Evolutionary conservation across 768 basidiomycete genomes (phyloP), one percentile per base, ranked within the genome.

Genomic region (Calocybe indica): DNA sequence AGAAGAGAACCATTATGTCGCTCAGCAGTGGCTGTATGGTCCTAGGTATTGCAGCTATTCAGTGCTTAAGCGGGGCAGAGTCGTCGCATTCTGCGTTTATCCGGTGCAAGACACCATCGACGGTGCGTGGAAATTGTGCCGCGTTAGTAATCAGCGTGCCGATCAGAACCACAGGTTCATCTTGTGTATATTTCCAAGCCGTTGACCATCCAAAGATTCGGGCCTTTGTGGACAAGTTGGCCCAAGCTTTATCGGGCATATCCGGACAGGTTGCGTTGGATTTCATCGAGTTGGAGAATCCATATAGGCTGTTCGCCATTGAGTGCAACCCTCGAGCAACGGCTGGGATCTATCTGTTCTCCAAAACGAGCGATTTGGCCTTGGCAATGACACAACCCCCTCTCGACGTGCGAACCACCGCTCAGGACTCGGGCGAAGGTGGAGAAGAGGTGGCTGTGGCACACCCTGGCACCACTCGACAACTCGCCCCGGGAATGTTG

Each of bases 341-440:
- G 22, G 22, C 22, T 22, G 22, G 22, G 22, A 22, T 22, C 22
- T 4, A 22, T 4, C 52, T 57, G 9, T 59, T 47, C 44, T 57
- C 55, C 6, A 41, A 52, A 12, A 59, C 53, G 8, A 37, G 47
- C 7, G 40, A 32, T 12, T 45, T 57, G 1, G 55, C 52, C 4
- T 46, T 48, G 9, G 56, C 54, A 12, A 12, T 59, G 45, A 53
- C 56, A 38, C 52, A 31, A 29, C 40, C 30, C n/a, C 40, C 15
- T 46, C 46, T 43, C 15, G 34, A 15, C 32, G 54, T n/a, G 43
- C 52, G 3, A 51, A 58, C 41, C 51, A 55, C 13, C 55, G 7
- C 58, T 53, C 2, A 55, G 50, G 7, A 58, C 56, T 53, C 45
- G 54, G 22, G 56, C 55, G 55, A 56, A 53, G 55, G 54, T 48